A percentile compares a stretch with the other conserved stretches of the same genome.
Evolutionary conservation across 306 rosid species (phyloP).

Genomic region (Sophora flavescens): DNA sequence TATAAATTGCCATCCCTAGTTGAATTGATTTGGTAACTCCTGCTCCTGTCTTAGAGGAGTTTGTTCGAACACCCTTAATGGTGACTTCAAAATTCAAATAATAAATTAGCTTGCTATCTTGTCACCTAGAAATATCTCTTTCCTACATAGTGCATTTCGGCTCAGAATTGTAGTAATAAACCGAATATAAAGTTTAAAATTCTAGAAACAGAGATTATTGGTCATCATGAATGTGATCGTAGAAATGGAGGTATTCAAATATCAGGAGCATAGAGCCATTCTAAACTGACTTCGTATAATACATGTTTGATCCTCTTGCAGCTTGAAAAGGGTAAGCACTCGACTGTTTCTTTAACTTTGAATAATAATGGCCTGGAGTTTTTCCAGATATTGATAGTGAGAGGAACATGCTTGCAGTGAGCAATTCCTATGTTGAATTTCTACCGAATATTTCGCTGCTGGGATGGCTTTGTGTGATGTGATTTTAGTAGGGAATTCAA

Average conservation of each 20-base stretch:
- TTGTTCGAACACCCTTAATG: neutral
- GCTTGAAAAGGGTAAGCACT: no score
- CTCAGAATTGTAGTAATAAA: neutral
- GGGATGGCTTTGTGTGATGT: constrained; percentile 5
- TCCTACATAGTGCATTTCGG: no score
- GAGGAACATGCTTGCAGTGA: neutral
- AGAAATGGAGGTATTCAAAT: neutral
- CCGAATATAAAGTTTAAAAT: neutral
- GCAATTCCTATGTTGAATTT: neutral
- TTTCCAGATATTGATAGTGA: neutral
- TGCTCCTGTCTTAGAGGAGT: no score
- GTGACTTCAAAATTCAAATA: neutral
- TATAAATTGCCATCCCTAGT: no score
- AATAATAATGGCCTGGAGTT: neutral
- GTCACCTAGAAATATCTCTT: no score
- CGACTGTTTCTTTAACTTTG: no score
- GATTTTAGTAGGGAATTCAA: neutral
- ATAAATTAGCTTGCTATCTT: neutral
- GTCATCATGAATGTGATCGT: neutral
- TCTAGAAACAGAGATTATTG: neutral
- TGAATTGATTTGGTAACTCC: no score
- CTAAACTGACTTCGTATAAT: neutral
- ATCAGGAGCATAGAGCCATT: neutral
- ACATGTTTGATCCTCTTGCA: neutral
- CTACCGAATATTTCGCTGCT: constrained; percentile 1